phyloP scores from a whole-genome alignment of 192 early-diverging fungal genomes.

The Piromyces finnis region DNA sequence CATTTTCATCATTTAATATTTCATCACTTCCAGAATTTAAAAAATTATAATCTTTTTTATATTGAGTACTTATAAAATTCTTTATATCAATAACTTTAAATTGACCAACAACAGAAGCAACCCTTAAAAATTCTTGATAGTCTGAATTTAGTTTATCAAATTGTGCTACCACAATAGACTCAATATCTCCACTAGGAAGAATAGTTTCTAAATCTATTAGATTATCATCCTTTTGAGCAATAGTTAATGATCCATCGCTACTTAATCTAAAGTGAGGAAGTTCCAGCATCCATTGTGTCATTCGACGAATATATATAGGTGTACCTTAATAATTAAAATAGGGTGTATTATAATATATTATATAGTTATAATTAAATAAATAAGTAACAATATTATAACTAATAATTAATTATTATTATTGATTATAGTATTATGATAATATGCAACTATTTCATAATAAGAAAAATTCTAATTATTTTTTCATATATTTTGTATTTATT shows the following conservation, averaged over 20 bases:
- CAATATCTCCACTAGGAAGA: constrained; percentile 16
- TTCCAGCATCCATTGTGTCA: not conserved
- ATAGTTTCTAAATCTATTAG: not conserved
- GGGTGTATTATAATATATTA: too few relatives aligned
- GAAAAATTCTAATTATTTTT: too few relatives aligned
- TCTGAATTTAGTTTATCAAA: constrained; percentile 27
- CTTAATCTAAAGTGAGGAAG: not conserved
- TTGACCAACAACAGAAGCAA: constrained; percentile 26
- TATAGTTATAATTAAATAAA: too few relatives aligned
- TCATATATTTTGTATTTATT: too few relatives aligned
- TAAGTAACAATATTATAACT: too few relatives aligned
- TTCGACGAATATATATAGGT: not conserved
- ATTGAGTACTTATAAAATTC: not conserved
- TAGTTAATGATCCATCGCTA: not conserved
- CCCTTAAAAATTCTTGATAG: constrained; percentile 28
- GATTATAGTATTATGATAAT: too few relatives aligned
- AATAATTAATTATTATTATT: too few relatives aligned
- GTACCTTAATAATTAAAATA: not conserved
- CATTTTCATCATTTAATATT: too few relatives aligned
- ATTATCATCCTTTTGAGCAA: not conserved
- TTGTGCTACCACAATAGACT: constrained; percentile 28
- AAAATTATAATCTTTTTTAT: not conserved
- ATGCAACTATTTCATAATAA: too few relatives aligned
- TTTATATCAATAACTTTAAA: constrained; percentile 26
- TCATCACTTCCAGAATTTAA: not conserved